Percentiles rank a stretch among this genome's conserved stretches.
phyloP scores from a whole-genome alignment of 1,284 basidiomycete species.

The Caloboletus firmus region DNA sequence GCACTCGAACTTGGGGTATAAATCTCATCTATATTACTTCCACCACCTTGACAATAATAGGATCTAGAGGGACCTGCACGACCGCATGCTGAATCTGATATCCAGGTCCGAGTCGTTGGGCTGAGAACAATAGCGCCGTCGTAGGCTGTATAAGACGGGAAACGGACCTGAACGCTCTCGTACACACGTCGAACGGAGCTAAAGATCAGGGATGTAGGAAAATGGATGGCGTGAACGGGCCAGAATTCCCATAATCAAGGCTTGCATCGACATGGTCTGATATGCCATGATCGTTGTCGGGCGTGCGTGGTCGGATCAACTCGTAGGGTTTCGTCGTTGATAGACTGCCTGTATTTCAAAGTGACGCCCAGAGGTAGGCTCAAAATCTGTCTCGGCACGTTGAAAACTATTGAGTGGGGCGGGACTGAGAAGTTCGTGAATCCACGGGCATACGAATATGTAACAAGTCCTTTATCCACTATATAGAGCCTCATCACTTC shows the following conservation, averaged over 20 bases:
- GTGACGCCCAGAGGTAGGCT: background rate
- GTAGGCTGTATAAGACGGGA: conserved; percentile 9
- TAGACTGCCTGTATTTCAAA: background rate
- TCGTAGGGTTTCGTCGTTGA: background rate
- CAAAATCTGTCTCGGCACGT: background rate
- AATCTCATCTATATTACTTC: background rate
- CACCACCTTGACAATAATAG: background rate
- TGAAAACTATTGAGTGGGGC: background rate
- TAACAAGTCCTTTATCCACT: background rate
- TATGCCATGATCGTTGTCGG: background rate
- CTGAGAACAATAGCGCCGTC: conserved; percentile 12
- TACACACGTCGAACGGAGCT: background rate
- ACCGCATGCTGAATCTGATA: background rate
- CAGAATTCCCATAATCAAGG: too few species aligned
- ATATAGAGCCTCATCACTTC: background rate
- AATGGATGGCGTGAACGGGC: background rate
- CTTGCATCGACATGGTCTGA: background rate
- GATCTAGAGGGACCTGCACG: background rate
- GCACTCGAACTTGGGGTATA: background rate
- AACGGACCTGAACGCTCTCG: conserved; percentile 4
- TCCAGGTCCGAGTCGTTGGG: background rate
- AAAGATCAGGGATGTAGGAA: background rate
- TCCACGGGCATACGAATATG: conserved; percentile 16
- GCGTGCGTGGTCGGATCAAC: background rate
- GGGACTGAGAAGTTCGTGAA: conserved; percentile 1